Evolutionary conservation across 2,329 filamentous ascomycete species (phyloP).

Genomic region (Corinectria fuckeliana): DNA sequence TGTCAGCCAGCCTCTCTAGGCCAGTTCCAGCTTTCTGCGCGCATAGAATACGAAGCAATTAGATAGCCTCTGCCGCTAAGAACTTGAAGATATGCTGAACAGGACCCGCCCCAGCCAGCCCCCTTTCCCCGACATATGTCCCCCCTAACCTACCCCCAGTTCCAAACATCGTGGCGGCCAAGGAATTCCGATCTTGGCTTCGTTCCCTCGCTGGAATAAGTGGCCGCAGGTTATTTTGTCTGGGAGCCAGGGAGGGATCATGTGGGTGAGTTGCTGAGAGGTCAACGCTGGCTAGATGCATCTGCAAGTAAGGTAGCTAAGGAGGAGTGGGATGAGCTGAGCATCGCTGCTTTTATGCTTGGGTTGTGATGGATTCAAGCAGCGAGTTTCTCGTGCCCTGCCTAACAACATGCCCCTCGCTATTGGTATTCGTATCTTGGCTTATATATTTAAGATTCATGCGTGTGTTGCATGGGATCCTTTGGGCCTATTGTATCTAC

Average conservation of each 20-base stretch:
- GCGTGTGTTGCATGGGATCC: background rate
- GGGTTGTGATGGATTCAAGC: background rate
- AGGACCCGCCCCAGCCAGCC: background rate
- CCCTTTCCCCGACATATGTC: background rate
- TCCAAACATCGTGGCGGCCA: background rate
- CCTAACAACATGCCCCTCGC: background rate
- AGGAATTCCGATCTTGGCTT: background rate
- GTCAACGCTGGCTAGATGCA: background rate
- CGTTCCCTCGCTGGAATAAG: background rate
- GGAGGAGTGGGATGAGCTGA: background rate
- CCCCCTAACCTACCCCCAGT: background rate
- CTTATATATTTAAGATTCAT: background rate
- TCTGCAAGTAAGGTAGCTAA: background rate
- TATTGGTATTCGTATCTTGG: background rate
- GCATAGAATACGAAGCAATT: too few relatives aligned
- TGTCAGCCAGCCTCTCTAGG: background rate
- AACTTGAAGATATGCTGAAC: background rate
- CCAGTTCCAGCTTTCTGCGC: background rate
- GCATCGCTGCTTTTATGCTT: constrained; percentile 1
- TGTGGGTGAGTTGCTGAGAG: background rate
- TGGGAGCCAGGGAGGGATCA: background rate
- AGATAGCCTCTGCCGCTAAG: background rate
- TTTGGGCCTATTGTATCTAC: constrained; percentile 15
- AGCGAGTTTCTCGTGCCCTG: background rate
- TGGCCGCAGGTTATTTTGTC: background rate